Conservation (phyloP, 2,329 filamentous ascomycete genomes). For the Fusarium lateritium region DNA sequence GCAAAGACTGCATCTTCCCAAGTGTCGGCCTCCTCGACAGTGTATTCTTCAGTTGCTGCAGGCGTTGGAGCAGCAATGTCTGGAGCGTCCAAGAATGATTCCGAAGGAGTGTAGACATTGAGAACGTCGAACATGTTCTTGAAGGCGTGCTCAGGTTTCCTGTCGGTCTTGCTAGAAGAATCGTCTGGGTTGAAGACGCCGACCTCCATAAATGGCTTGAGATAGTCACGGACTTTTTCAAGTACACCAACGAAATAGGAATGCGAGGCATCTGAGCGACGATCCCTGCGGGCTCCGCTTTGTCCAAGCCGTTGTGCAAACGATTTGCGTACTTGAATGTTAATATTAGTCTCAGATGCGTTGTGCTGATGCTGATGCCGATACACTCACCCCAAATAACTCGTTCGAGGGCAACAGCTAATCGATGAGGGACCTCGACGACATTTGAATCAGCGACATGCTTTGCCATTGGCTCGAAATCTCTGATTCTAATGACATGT, state of each 20-base stretch:
- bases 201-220: constrained; percentile 32
- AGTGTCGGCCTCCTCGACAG: constrained; percentile 27
- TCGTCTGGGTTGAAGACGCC: constrained; percentile 10
- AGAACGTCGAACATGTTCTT: constrained; percentile 32
- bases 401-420: constrained; percentile 30
- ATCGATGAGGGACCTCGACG: constrained; percentile 27
- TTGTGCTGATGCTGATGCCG: no score
- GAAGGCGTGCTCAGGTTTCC: not conserved
- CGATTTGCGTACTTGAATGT: constrained; percentile 18
- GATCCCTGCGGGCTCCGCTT: not conserved
- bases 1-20: constrained; percentile 27
- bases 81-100: constrained; percentile 35
- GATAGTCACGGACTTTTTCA: constrained; percentile 35
- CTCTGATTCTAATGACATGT: constrained; percentile 28
- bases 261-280: constrained; percentile 22
- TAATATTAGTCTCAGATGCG: not conserved
- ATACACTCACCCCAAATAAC: constrained; percentile 26
- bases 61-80: not conserved
- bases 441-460: constrained; percentile 22
- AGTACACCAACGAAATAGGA: constrained; percentile 40
- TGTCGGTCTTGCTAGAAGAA: not conserved
- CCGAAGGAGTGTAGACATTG: constrained; percentile 34
- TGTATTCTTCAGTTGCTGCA: constrained; percentile 13
- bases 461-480: constrained; percentile 40
- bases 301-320: constrained; percentile 26